A percentile compares a stretch with the other conserved stretches of the same genome.
These are phyloP conservation scores for Medicago truncatula DNA, from an alignment of 306 rosid species.

Conservation along the genomic window MtrunA17r5.0-ANR NC_053043.1:479501-480000, in stretches of 20 bases:
- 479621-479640: not conserved
- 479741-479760: constrained; percentile 59
- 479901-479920: constrained; percentile 75
- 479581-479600: not conserved
- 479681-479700: constrained; percentile 37
- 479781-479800: not conserved
- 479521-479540: not conserved
- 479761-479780: constrained; percentile 29
- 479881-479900: constrained; percentile 21
- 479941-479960: constrained; percentile 34
- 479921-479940: constrained; percentile 33
- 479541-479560: not conserved
- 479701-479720: constrained; percentile 43
- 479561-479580: not conserved
- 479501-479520: constrained; percentile 74
- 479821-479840: not conserved
- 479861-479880: constrained; percentile 36
- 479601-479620: not conserved
- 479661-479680: constrained; percentile 33
- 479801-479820: not conserved
- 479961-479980: not conserved
- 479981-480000: no score
- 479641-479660: not conserved
- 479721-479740: constrained; percentile 68
- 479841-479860: not conserved